Percentiles rank a stretch among this genome's conserved stretches.
Conservation (phyloP, 1,139 yeast genomes). For the Sugiyamaella xylanicola region DNA sequence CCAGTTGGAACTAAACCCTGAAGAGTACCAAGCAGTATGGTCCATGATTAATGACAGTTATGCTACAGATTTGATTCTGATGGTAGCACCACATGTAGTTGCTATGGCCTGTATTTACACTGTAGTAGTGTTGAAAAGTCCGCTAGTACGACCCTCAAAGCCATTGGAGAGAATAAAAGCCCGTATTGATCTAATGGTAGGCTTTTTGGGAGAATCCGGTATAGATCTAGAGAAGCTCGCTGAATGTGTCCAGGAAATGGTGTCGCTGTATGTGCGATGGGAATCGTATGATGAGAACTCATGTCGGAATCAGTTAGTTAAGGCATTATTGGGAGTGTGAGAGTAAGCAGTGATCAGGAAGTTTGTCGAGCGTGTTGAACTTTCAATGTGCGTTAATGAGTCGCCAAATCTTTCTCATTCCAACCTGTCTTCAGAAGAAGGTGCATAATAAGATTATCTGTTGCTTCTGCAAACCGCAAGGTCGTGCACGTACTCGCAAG, state of each 20-base stretch:
- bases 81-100: constrained; percentile 89
- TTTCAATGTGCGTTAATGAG: too few species aligned
- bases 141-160: constrained; percentile 36
- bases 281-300: constrained; percentile 69
- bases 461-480: too few species aligned
- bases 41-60: constrained; percentile 86
- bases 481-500: too few species aligned
- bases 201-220: constrained; percentile 72
- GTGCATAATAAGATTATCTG: too few species aligned
- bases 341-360: too few species aligned
- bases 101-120: constrained; percentile 81
- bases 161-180: constrained; percentile 41
- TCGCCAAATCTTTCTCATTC: too few species aligned
- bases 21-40: constrained; percentile 86
- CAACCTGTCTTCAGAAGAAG: too few species aligned
- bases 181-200: constrained; percentile 53
- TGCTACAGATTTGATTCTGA: constrained; percentile 78
- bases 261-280: constrained; percentile 82
- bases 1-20: constrained; percentile 51
- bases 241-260: constrained; percentile 79
- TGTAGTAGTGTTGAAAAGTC: constrained; percentile 60
- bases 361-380: too few species aligned
- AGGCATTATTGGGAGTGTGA: constrained; percentile 22
- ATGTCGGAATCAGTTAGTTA: constrained; percentile 35
- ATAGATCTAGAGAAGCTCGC: constrained; percentile 74